A percentile compares a stretch with the other conserved stretches of the same genome.
Conservation (phyloP, 2,329 filamentous ascomycete species). For the Trichoderma asperellum region DNA sequence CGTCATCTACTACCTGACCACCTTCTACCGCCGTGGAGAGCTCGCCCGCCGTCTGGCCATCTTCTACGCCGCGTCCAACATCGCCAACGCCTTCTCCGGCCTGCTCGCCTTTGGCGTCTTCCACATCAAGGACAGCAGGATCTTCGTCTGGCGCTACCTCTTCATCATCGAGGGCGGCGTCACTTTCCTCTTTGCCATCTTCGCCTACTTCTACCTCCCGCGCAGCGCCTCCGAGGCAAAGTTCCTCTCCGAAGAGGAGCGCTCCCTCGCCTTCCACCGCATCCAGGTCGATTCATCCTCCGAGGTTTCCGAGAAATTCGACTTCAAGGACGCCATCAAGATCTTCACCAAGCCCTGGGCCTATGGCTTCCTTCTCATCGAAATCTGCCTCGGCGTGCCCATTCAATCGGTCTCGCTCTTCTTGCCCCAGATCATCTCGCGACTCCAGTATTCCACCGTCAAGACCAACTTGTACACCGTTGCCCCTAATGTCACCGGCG, state of each 20-base stretch:
- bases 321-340: slow-evolving; percentile 53
- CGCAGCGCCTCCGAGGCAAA: slow-evolving; percentile 63
- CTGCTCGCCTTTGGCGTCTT: slow-evolving; percentile 55
- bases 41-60: slow-evolving; percentile 57
- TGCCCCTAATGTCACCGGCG: slow-evolving; percentile 76
- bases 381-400: slow-evolving; percentile 63
- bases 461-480: slow-evolving; percentile 81
- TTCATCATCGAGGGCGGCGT: slow-evolving; percentile 59
- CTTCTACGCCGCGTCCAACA: slow-evolving; percentile 77
- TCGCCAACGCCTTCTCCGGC: slow-evolving; percentile 63
- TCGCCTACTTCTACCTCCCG: slow-evolving; percentile 73
- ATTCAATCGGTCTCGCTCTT: slow-evolving; percentile 59
- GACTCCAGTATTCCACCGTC: slow-evolving; percentile 53
- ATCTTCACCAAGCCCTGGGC: slow-evolving; percentile 57
- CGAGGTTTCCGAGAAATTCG: slow-evolving; percentile 57
- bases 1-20: slow-evolving; percentile 56
- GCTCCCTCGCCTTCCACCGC: slow-evolving; percentile 69
- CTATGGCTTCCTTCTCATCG: slow-evolving; percentile 56
- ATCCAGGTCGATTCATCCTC: slow-evolving; percentile 76
- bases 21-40: slow-evolving; percentile 56
- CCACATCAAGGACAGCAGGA: slow-evolving; percentile 46
- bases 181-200: slow-evolving; percentile 64
- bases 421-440: slow-evolving; percentile 58
- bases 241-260: slow-evolving; percentile 70
- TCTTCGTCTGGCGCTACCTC: slow-evolving; percentile 53